Base-by-base conservation (phyloP, 1,284 basidiomycete species). In the Malassezia furfur region DNA sequence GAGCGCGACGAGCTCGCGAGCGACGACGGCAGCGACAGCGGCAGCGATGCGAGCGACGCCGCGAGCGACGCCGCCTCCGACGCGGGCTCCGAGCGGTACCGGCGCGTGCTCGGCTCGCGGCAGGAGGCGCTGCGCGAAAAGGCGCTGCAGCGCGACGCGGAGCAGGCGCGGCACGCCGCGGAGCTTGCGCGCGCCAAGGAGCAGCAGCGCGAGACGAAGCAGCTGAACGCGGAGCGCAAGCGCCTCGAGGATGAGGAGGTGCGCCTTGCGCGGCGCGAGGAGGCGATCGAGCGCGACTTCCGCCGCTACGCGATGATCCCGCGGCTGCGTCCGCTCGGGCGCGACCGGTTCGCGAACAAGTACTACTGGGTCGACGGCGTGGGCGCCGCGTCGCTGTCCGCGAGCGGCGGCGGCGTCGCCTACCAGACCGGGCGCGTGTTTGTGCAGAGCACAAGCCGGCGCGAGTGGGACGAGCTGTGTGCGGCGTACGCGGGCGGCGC, bases 341-440 rank as follows among this genome's bases (percentile, higher is more conserved):
- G 82, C 62, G 94, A 98, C 75, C 81, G 93, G 51, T 98, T 96
- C 77, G 85, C 87, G 68, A 93, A 94, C 75, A 84, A 87, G 32
- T 81, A 96, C 60, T 98, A 91, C 91, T 98, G 93, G 93, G 88
- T 96, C 72, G 93, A 98, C 76, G 93, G 94, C 3, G 83, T 93
- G 77, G 93, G 94, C 3, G 83, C 83, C 1, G 85, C 85, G 51
- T 84, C 84, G 30, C 76, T 93, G 37, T 77, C 89, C 8, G 54
- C 55, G 2, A 60, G 54, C 14, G 44, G 49, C n/a, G 82, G 84
- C 30, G 81, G 84, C 38, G 80, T 85, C 7, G 64, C 69, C 68
- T 93, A 90, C 71, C 88, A 89, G 17, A 85, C 89, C 6, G 93
- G 89, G 1, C 79, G 91, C 51, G 73, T 96, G 46, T 94, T 93